Evolutionary conservation across 2,329 filamentous ascomycete species (phyloP), one percentile per base, ranked within the genome.

Genomic region (Monosporascus sp.): DNA sequence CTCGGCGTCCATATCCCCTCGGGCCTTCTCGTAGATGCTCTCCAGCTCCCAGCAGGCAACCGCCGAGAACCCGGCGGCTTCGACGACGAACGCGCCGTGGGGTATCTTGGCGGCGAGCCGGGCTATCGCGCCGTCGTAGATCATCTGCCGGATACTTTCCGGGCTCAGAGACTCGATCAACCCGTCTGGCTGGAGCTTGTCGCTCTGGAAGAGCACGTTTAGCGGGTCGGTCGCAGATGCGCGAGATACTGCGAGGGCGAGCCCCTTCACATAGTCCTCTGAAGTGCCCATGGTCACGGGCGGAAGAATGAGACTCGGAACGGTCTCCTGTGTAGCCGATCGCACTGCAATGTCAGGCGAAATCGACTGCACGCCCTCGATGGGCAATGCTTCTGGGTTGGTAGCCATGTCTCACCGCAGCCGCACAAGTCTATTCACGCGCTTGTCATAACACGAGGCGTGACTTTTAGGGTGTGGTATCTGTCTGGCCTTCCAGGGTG

Each of bases 1-100:
- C 18, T 34, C 5, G 3, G 6, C 20, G 39, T 6, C 9, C 27
- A 18, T 18, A 15, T 51, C 51, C 8, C 34, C 14, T n/a, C 27
- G 37, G 2, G 47, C 48, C 49, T 49, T 39, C 27, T 44, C 45
- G 20, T 48, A 50, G 5, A 48, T 52, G 6, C 11, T 24, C 7
- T 37, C 25, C 15, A 52, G 57, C 49, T 56, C 55, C 55, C 57
- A 59, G 44, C 54, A 59, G 7, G 57, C 55, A 2, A 60, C 56
- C 9, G 57, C 53, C 6, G 58, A 54, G 47, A 60, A 59, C 4
- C 57, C 50, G 6, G 49, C 58, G 3, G 60, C 61, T 47, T 60
- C 54, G 27, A 45, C 60, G 11, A 60, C 51, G 48, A 65, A 60
- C 14, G 41, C 54, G 47, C 55, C 54, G 24, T 31, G 31, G 11